phyloP scores from a whole-genome alignment of 345 rosid genomes.

The Eucalyptus albens region DNA sequence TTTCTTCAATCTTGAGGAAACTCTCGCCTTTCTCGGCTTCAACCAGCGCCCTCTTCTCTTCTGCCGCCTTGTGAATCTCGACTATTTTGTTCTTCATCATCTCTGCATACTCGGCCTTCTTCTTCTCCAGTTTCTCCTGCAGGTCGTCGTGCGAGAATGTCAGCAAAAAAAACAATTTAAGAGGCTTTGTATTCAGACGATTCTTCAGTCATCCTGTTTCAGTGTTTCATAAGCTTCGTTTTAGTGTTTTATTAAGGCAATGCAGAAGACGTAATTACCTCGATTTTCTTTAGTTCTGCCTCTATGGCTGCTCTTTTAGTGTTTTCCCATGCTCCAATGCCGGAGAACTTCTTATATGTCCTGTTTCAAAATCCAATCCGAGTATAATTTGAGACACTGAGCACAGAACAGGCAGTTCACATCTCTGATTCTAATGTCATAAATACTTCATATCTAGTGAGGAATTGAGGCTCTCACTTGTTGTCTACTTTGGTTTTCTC shows the following conservation, averaged over 20 bases:
- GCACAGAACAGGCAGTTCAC: background rate
- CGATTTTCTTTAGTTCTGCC: slow-evolving; percentile 29
- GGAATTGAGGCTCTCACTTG: slow-evolving; percentile 31
- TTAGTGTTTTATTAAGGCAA: background rate
- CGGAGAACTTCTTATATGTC: slow-evolving; percentile 41
- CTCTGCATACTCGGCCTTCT: slow-evolving; percentile 46
- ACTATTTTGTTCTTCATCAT: slow-evolving; percentile 44
- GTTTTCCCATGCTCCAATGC: slow-evolving; percentile 51
- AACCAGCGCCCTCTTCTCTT: slow-evolving; percentile 45
- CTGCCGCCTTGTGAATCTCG: slow-evolving; percentile 44
- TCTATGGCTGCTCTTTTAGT: slow-evolving; percentile 45
- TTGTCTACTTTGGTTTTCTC: slow-evolving; percentile 73
- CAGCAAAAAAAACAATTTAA: background rate
- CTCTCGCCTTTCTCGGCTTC: slow-evolving; percentile 39
- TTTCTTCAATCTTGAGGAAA: slow-evolving; percentile 28
- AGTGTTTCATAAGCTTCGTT: background rate
- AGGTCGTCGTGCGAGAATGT: background rate
- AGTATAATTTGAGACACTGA: background rate
- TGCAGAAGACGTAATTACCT: slow-evolving; percentile 18
- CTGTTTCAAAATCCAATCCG: slow-evolving; percentile 11
- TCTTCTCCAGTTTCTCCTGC: slow-evolving; percentile 50
- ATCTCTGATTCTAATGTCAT: background rate
- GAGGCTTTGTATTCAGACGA: background rate
- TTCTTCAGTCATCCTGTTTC: background rate
- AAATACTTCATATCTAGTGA: background rate